phyloP scores from a whole-genome alignment of 257 asterid genomes.

The Solanum bulbocastanum region DNA sequence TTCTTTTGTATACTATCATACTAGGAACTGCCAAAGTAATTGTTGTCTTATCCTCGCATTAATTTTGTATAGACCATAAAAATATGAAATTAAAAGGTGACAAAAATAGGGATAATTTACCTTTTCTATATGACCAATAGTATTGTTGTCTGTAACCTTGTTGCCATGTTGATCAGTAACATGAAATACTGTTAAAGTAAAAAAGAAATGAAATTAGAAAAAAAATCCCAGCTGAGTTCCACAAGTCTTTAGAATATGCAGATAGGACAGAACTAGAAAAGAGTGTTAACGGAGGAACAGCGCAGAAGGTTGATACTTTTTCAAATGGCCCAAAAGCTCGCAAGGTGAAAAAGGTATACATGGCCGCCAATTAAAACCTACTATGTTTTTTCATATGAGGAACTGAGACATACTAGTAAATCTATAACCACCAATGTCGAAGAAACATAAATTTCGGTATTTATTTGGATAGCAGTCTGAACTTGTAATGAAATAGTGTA shows the following conservation, averaged over 20 bases:
- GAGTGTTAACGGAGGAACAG: not conserved
- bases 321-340: not conserved
- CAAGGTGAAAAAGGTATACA: not conserved
- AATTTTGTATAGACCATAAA: not conserved
- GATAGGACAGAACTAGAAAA: not conserved
- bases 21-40: not conserved
- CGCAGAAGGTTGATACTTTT: not conserved
- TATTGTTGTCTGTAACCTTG: conserved; percentile 56
- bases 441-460: not conserved
- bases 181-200: conserved; percentile 66
- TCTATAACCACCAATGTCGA: not conserved
- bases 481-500: not conserved
- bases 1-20: not conserved
- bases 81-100: not conserved
- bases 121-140: conserved; percentile 79
- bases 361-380: not conserved
- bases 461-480: not conserved
- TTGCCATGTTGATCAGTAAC: conserved; percentile 92
- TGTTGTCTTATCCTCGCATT: not conserved
- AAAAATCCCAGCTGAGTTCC: not conserved
- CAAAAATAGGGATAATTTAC: conserved; percentile 19
- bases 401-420: not conserved
- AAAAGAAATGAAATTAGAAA: conserved; percentile 8
- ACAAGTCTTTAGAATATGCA: not conserved
- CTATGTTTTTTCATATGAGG: not conserved